Percentiles rank a stretch among this genome's conserved stretches.
phyloP scores from a whole-genome alignment of 306 rosid genomes.

The Crotalaria pallida region DNA sequence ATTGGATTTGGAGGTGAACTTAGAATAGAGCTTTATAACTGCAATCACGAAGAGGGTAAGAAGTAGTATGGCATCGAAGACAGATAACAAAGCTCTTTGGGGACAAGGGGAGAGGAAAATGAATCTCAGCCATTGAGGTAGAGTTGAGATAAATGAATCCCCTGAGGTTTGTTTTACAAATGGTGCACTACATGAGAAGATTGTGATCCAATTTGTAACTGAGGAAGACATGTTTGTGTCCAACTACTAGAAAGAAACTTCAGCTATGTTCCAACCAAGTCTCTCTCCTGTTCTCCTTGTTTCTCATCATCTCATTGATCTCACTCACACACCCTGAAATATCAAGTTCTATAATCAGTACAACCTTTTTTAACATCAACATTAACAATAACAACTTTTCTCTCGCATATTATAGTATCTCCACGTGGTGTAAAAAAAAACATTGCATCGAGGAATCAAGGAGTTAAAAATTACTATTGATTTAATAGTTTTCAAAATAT shows the following conservation, averaged over 20 bases:
- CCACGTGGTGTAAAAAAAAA: too few species aligned
- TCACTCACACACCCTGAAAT: neutral
- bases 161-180: slow-evolving; percentile 32
- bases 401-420: too few species aligned
- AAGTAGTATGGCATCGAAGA: slow-evolving; percentile 36
- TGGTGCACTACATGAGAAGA: slow-evolving; percentile 40
- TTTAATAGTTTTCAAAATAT: too few species aligned
- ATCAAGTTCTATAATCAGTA: neutral
- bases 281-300: neutral
- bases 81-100: slow-evolving; percentile 56
- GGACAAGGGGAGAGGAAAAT: slow-evolving; percentile 63
- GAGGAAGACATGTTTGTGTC: slow-evolving; percentile 31
- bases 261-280: neutral
- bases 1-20: slow-evolving; percentile 26
- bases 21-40: slow-evolving; percentile 40
- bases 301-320: neutral
- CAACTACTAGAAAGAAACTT: neutral
- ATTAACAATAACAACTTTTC: too few species aligned
- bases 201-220: slow-evolving; percentile 37
- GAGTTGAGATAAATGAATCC: slow-evolving; percentile 23
- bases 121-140: slow-evolving; percentile 52
- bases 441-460: too few species aligned
- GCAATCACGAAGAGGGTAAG: slow-evolving; percentile 36
- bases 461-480: too few species aligned
- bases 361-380: too few species aligned